Percentiles rank a stretch among this genome's conserved stretches.
Conservation (phyloP, 75 land plant species). For the Isoetes taiwanensis region DNA sequence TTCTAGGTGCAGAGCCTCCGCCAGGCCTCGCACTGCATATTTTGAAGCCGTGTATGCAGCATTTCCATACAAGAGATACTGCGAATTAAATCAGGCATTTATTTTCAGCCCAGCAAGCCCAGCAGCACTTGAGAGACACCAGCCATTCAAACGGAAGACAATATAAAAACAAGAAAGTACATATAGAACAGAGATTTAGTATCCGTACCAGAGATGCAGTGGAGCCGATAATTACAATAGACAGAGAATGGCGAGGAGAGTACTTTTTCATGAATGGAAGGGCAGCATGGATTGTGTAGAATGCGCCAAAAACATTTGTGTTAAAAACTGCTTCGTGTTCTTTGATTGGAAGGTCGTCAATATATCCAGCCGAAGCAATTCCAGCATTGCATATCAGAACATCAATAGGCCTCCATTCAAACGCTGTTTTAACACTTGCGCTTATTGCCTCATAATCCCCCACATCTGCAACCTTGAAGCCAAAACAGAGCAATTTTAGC, state of each 20-base stretch:
- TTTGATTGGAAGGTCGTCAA: conserved; percentile 8
- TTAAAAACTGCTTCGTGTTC: conserved; percentile 3
- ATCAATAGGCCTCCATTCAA: conserved; percentile 28
- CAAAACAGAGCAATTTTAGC: too few relatives aligned
- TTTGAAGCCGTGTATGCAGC: conserved; percentile 15
- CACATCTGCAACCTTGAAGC: conserved; percentile 34
- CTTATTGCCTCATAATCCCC: conserved; percentile 17
- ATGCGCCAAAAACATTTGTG: conserved; percentile 14
- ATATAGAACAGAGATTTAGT: too few relatives aligned
- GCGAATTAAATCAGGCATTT: too few relatives aligned
- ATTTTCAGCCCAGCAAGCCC: too few relatives aligned
- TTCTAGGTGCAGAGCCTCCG: conserved; percentile 15
- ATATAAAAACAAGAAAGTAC: too few relatives aligned
- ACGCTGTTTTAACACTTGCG: conserved; percentile 8
- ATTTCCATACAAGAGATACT: background rate
- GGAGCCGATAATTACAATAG: conserved; percentile 22
- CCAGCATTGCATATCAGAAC: conserved; percentile 35
- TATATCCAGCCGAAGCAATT: background rate
- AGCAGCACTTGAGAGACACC: too few relatives aligned
- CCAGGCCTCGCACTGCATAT: conserved; percentile 18
- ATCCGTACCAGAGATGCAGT: conserved; percentile 8
- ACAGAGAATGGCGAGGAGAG: background rate
- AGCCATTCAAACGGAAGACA: too few relatives aligned
- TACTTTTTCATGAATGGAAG: conserved; percentile 21
- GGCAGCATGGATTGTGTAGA: conserved; percentile 23